These are phyloP conservation scores for Ophiostoma piceae DNA, from an alignment of 2,329 filamentous ascomycete species.

Conservation along the genomic window DNA sequence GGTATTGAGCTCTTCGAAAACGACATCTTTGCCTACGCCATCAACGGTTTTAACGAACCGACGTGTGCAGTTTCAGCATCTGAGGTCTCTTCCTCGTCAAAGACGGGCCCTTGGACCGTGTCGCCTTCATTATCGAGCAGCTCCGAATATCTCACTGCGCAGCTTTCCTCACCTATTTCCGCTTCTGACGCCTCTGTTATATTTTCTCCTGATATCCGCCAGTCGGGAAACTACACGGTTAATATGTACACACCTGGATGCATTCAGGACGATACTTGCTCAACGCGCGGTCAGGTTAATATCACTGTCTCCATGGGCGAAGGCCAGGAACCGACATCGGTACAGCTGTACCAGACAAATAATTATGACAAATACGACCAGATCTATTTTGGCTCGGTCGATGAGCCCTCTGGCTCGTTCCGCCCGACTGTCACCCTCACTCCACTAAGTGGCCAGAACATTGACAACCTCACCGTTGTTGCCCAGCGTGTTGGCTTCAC, in stretches of 20 bases:
- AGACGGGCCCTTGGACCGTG: constrained; percentile 68
- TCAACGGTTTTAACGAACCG: constrained; percentile 84
- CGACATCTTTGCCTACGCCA: constrained; percentile 78
- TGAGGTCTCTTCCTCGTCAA: constrained; percentile 57
- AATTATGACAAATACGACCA: constrained; percentile 95
- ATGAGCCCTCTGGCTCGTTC: constrained; percentile 67
- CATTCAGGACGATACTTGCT: constrained; percentile 69
- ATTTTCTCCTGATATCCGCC: constrained; percentile 76
- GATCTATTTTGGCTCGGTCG: constrained; percentile 79
- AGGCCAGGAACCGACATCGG: constrained; percentile 50
- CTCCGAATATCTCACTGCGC: constrained; percentile 70
- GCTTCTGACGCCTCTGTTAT: constrained; percentile 62
- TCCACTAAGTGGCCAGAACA: constrained; percentile 58
- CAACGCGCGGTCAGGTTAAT: constrained; percentile 71
- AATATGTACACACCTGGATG: constrained; percentile 93
- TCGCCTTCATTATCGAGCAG: constrained; percentile 63
- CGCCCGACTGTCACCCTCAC: constrained; percentile 73
- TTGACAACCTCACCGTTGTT: constrained; percentile 68
- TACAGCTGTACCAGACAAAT: constrained; percentile 76
- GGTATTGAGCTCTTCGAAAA: constrained; percentile 85
- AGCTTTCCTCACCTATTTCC: constrained; percentile 52
- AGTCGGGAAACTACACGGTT: constrained; percentile 87
- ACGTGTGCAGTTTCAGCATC: constrained; percentile 62
- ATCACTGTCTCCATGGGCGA: constrained; percentile 49
- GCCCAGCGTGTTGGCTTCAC: constrained; percentile 81